Base-by-base conservation (phyloP, 225 moss, liverwort and hornwort species). In the Polytrichum commune region DNA sequence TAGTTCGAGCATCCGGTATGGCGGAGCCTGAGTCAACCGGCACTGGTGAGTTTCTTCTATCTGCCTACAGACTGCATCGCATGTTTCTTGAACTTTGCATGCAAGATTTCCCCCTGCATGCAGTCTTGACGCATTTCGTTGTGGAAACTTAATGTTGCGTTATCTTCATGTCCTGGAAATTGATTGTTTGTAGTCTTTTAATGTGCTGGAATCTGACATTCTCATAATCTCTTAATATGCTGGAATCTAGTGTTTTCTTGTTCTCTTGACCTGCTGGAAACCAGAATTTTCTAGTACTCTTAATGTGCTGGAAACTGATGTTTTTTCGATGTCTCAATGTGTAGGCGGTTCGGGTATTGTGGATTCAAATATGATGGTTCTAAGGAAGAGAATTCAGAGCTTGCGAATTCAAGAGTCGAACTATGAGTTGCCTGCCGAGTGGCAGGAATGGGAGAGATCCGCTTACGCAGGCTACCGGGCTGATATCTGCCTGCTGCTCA, bases 361-460 rank as follows among this genome's bases (percentile, higher is more conserved):
- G 8, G 95, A 96, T 73, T 90, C 90, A 19, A 89, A 96, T 68
- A 96, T 96, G 95, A 85, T 85, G 77, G 82, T 88, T 64, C 64
- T 96, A 72, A 91, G 95, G 75, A 84, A 88, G 79, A 91, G 95
- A 13, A 91, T 96, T 19, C 91, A 96, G 62, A 88, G 77, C 55
- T 78, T 96, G 24, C 91, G 93, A 19, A 68, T 80, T 64, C 90
- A 91, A 13, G 95, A 96, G 67, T 70, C 83, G 0, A 83, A 75
- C 74, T 74, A 73, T 55, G 86, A 85, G 28, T 69, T 76, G n/a
- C 95, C 90, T 29, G 72, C 88, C 1, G 90, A 90, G 19, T 96
- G 95, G 95, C 82, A 90, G 69, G 95, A 91, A 24, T 96, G 95
- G 95, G 95, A 96, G 75, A 91, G 89, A 72, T 84, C 88, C 32